Conservation (phyloP, 2,329 filamentous ascomycete species). For the Colletotrichum sp. region DNA sequence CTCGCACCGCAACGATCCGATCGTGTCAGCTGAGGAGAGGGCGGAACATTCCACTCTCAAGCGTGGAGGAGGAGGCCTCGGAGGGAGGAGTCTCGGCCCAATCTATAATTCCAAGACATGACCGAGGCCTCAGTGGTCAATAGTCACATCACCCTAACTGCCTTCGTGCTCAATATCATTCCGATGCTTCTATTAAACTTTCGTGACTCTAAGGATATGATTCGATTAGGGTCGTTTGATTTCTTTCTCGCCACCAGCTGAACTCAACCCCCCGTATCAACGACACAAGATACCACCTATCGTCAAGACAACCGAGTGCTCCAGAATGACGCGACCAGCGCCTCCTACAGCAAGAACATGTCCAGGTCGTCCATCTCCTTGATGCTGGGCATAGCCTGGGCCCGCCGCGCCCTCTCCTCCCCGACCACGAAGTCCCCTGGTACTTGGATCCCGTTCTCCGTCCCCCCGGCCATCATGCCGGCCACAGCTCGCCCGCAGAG, state of each 20-base stretch:
- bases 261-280: background rate
- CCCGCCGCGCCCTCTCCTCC: conserved; percentile 32
- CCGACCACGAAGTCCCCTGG: conserved; percentile 47
- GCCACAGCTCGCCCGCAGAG: conserved; percentile 69
- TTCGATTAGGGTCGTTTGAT: background rate
- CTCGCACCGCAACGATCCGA: background rate
- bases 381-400: conserved; percentile 12
- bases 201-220: background rate
- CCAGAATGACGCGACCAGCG: background rate
- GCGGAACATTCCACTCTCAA: background rate
- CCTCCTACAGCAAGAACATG: conserved; percentile 17
- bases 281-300: background rate
- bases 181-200: background rate
- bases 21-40: background rate
- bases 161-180: background rate
- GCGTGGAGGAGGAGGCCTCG: background rate
- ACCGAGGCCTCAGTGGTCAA: background rate
- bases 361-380: conserved; percentile 19
- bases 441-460: conserved; percentile 40
- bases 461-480: conserved; percentile 56
- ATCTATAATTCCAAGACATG: background rate
- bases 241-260: background rate
- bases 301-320: background rate
- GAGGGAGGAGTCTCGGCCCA: background rate
- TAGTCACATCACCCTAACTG: background rate